phyloP scores from a whole-genome alignment of 768 basidiomycete genomes.

The Peribolospora kevripleyi region DNA sequence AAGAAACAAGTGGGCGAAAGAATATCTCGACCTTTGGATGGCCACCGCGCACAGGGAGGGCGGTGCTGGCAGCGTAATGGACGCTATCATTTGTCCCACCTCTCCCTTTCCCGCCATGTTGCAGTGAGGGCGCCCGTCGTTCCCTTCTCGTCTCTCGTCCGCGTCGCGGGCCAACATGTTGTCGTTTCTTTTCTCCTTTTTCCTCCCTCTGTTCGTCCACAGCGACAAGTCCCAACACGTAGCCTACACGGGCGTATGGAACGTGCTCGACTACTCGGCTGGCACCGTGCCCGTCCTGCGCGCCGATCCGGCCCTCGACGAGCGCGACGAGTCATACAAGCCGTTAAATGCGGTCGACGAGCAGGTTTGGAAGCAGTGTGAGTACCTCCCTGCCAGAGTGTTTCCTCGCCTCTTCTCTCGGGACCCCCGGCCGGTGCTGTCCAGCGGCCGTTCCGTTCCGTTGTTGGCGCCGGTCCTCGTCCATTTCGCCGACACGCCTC shows the following conservation, averaged over 20 bases:
- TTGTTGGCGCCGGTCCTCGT: neutral
- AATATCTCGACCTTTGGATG: neutral
- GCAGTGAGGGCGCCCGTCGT: neutral
- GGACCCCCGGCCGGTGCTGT: too few relatives aligned
- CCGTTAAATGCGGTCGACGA: neutral
- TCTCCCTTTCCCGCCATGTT: neutral
- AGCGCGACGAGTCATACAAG: neutral
- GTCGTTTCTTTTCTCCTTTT: too few relatives aligned
- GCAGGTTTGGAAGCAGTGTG: too few relatives aligned
- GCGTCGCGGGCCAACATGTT: too few relatives aligned
- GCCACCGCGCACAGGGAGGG: too few relatives aligned
- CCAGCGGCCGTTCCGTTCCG: neutral
- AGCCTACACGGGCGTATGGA: neutral
- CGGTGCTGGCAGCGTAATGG: neutral
- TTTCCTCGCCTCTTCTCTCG: too few relatives aligned
- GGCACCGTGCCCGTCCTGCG: neutral
- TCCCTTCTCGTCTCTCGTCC: too few relatives aligned
- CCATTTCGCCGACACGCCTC: neutral
- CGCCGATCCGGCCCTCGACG: neutral
- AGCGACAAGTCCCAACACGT: neutral
- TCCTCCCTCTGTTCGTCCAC: neutral
- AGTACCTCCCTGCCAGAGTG: too few relatives aligned
- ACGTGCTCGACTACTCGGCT: neutral
- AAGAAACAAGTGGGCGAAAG: neutral
- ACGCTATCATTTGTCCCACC: neutral